Conservation (phyloP, 2,329 filamentous ascomycete genomes). For the Fusarium torreyae region DNA sequence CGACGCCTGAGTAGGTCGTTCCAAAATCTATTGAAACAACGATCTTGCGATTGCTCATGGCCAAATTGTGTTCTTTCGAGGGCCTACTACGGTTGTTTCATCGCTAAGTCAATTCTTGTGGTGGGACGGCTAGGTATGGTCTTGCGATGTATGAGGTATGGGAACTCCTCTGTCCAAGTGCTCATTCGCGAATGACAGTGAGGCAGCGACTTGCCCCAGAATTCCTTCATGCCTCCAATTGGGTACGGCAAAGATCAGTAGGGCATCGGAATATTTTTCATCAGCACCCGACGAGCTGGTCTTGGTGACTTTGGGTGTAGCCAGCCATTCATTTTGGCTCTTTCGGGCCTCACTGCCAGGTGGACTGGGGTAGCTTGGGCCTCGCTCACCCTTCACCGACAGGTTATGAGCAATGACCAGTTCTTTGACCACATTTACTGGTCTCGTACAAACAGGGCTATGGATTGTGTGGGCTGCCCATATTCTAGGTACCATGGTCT, state of each 20-base stretch:
- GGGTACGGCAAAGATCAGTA: slow-evolving; percentile 25
- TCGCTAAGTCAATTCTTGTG: slow-evolving; percentile 42
- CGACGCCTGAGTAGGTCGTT: slow-evolving; percentile 70
- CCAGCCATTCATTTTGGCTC: slow-evolving; percentile 27
- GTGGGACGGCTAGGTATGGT: slow-evolving; percentile 34
- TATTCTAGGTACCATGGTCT: slow-evolving; percentile 28
- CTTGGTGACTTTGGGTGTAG: slow-evolving; percentile 23
- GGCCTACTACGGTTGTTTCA: slow-evolving; percentile 39
- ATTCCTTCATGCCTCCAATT: slow-evolving; percentile 36
- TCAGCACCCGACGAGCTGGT: slow-evolving; percentile 39
- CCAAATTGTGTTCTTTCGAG: slow-evolving; percentile 34
- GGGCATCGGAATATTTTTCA: slow-evolving; percentile 38
- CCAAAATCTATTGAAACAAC: slow-evolving; percentile 70
- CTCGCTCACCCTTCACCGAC: slow-evolving; percentile 37
- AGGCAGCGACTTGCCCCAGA: slow-evolving; percentile 38
- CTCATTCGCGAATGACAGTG: slow-evolving; percentile 21
- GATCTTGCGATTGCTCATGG: slow-evolving; percentile 58
- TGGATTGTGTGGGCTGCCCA: slow-evolving; percentile 21
- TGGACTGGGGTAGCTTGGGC: slow-evolving; percentile 32
- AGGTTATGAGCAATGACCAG: slow-evolving; percentile 36
- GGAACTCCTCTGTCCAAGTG: slow-evolving; percentile 26
- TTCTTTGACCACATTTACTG: slow-evolving; percentile 33
- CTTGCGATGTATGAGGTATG: slow-evolving; percentile 25
- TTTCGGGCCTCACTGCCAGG: slow-evolving; percentile 40
- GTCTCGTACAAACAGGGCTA: slow-evolving; percentile 31